A percentile compares a stretch with the other conserved stretches of the same genome.
Evolutionary conservation across 2,329 filamentous ascomycete genomes (phyloP).

Genomic region (Claviceps spartinae): DNA sequence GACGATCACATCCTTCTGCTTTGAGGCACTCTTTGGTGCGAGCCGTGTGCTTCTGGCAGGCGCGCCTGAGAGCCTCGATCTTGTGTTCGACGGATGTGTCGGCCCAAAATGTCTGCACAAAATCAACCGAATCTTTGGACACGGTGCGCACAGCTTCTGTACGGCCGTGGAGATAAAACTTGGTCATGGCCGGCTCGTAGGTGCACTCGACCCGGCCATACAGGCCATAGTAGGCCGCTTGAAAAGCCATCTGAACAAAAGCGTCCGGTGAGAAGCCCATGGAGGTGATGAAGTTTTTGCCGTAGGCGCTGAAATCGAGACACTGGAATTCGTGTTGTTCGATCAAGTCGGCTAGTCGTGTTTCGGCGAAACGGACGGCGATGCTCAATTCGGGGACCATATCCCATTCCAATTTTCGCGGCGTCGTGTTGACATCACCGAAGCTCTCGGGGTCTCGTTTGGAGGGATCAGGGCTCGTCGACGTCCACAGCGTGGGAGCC

Average conservation of each 20-base stretch:
- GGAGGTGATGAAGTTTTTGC: conserved; percentile 94
- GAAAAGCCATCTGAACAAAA: conserved; percentile 98
- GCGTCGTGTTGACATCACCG: conserved; percentile 83
- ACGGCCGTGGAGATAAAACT: conserved; percentile 80
- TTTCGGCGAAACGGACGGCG: conserved; percentile 89
- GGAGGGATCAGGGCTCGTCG: conserved; percentile 77
- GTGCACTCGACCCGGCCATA: conserved; percentile 90
- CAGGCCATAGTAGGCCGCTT: conserved; percentile 92
- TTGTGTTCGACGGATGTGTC: conserved; percentile 75
- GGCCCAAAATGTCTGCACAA: conserved; percentile 88
- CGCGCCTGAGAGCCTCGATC: conserved; percentile 70
- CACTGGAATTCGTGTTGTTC: conserved; percentile 94
- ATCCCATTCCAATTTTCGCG: conserved; percentile 95
- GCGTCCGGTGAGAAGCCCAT: conserved; percentile 96
- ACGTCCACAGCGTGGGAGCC: conserved; percentile 83
- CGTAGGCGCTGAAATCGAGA: conserved; percentile 76
- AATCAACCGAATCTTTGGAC: conserved; percentile 69
- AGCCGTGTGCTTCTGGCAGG: conserved; percentile 68
- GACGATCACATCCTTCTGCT: conserved; percentile 80
- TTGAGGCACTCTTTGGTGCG: conserved; percentile 78
- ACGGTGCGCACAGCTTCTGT: conserved; percentile 89
- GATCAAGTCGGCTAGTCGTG: conserved; percentile 82
- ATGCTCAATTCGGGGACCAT: conserved; percentile 87
- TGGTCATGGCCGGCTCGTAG: conserved; percentile 98
- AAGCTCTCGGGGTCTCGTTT: conserved; percentile 87